Evolutionary conservation across 2,329 filamentous ascomycete genomes (phyloP).

Genomic region (Pseudocercospora eumusae): DNA sequence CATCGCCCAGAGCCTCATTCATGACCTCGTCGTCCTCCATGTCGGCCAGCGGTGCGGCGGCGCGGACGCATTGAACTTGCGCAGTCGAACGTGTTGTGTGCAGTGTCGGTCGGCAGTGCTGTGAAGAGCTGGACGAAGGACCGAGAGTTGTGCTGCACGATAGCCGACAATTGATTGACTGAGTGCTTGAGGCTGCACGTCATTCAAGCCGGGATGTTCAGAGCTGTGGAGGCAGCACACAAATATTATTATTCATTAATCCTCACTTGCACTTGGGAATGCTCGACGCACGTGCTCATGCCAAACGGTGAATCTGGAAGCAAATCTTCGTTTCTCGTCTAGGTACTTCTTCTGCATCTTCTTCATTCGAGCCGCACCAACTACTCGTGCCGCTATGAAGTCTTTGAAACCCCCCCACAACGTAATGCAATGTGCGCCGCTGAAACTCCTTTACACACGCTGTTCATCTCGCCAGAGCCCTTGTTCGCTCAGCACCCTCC

Average conservation of each 20-base stretch:
- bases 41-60: constrained; percentile 1
- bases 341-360: not conserved
- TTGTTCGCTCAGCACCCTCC: constrained; percentile 3
- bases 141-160: not conserved
- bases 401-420: constrained; percentile 3
- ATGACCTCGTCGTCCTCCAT: constrained; percentile 10
- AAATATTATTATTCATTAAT: not conserved
- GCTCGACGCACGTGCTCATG: not conserved
- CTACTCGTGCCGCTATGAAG: not conserved
- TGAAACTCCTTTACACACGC: constrained; percentile 2
- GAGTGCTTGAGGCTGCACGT: not conserved
- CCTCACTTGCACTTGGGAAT: no score
- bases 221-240: not conserved
- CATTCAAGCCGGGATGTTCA: not conserved
- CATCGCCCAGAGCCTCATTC: constrained; percentile 8
- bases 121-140: not conserved
- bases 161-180: constrained; percentile 1
- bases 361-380: not conserved
- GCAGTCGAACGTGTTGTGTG: not conserved
- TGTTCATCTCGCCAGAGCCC: constrained; percentile 4
- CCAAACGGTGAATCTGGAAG: not conserved
- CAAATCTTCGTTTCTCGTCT: constrained; percentile 1
- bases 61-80: not conserved
- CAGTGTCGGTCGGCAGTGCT: not conserved
- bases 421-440: constrained; percentile 7